Evolutionary conservation across 306 rosid species (phyloP).

Genomic region (Cicer judaicum): DNA sequence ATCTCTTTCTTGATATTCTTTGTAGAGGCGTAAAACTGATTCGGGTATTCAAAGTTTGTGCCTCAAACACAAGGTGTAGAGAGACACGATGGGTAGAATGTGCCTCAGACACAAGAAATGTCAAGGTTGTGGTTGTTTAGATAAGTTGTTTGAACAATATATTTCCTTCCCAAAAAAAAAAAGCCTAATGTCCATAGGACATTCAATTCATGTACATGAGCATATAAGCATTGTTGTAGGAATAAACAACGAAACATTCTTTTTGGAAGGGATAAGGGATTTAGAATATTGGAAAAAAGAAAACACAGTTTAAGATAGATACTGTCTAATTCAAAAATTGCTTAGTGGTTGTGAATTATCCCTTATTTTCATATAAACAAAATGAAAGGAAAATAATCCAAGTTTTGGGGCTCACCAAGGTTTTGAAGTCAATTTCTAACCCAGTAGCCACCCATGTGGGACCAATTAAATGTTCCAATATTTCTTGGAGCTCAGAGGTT

Average conservation of each 20-base stretch:
- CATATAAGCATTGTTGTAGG: neutral
- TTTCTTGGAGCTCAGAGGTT: constrained; percentile 65
- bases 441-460: constrained; percentile 96
- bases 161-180: too few species aligned
- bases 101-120: too few species aligned
- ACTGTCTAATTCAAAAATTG: neutral
- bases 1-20: too few species aligned
- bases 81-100: too few species aligned
- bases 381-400: constrained; percentile 11
- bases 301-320: neutral
- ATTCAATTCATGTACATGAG: neutral
- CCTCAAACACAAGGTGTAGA: too few species aligned
- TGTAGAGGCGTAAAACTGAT: too few species aligned
- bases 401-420: constrained; percentile 66
- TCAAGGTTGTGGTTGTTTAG: too few species aligned
- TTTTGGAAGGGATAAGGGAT: neutral
- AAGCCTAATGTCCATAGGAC: too few species aligned
- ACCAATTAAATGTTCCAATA: constrained; percentile 76
- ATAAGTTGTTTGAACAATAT: too few species aligned
- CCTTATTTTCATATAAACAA: neutral
- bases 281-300: neutral
- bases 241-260: neutral
- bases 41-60: too few species aligned
- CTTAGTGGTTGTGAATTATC: constrained; percentile 25
- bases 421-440: constrained; percentile 73